Evolutionary conservation across 164 flowering plant species (phyloP).

Genomic region (Aristolochia contorta): DNA sequence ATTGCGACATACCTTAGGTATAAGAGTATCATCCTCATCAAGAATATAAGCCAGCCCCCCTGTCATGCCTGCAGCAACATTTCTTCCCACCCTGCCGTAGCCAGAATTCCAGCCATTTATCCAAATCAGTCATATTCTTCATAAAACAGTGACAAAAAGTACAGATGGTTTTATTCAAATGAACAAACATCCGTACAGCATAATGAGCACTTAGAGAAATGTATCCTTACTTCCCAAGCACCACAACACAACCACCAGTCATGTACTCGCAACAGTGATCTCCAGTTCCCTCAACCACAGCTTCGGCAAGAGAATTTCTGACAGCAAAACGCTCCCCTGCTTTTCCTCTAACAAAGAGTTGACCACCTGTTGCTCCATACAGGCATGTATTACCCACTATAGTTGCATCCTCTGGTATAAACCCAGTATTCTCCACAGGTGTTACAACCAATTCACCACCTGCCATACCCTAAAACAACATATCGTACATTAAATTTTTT

Average conservation of each 20-base stretch:
- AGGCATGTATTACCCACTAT: constrained; percentile 96
- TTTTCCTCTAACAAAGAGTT: constrained; percentile 84
- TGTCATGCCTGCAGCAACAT: constrained; percentile 99
- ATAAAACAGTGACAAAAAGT: not conserved
- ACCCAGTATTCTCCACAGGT: constrained; percentile 75
- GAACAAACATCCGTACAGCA: too few relatives aligned
- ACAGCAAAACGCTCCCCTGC: constrained; percentile 99
- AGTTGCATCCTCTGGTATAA: constrained; percentile 86
- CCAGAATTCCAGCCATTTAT: not conserved
- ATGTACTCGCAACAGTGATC: constrained; percentile 98
- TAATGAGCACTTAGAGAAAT: not conserved
- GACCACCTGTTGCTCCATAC: constrained; percentile 98
- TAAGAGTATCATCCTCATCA: constrained; percentile 84
- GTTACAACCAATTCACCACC: constrained; percentile 90
- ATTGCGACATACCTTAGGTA: constrained; percentile 64
- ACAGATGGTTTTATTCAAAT: too few relatives aligned
- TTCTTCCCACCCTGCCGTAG: constrained; percentile 75
- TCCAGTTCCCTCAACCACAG: constrained; percentile 95
- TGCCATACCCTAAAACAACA: constrained; percentile 70
- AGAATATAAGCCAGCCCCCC: constrained; percentile 95
- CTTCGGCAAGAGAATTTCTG: constrained; percentile 90
- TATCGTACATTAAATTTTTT: not conserved
- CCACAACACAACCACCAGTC: constrained; percentile 97
- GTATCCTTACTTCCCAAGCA: constrained; percentile 85
- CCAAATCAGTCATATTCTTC: not conserved